Percentiles rank a stretch among this genome's conserved stretches.
Evolutionary conservation across 73 alveolate genomes (phyloP).

Genomic region (Paramecium sonneborni): DNA sequence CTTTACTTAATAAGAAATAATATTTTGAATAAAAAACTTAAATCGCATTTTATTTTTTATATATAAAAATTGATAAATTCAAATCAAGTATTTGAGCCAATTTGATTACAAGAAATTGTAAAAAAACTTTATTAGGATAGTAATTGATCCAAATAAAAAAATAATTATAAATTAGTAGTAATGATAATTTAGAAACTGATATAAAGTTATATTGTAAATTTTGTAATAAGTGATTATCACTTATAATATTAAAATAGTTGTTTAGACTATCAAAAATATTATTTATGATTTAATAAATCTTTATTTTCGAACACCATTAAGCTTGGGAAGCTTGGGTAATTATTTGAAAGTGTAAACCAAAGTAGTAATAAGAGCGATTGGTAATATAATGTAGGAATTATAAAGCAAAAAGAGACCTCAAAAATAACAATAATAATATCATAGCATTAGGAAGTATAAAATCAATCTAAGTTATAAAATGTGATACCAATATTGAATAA

Average conservation of each 20-base stretch:
- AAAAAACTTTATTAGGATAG: neutral
- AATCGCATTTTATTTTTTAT: neutral
- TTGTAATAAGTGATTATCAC: neutral
- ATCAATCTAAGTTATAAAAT: neutral
- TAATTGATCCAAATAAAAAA: neutral
- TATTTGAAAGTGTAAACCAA: neutral
- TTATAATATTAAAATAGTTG: neutral
- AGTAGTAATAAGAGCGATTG: neutral
- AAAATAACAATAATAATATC: neutral
- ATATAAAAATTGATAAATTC: neutral
- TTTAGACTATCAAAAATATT: neutral
- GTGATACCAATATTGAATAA: neutral
- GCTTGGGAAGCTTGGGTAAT: neutral
- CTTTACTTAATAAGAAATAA: no score
- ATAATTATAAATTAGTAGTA: neutral
- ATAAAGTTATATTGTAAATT: neutral
- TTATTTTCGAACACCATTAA: neutral
- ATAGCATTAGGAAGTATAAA: neutral
- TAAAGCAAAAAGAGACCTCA: neutral
- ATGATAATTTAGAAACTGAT: neutral
- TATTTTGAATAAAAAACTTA: neutral
- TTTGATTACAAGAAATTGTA: neutral
- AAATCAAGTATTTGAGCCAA: conserved; percentile 3
- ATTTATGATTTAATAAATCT: neutral
- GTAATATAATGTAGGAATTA: neutral